Percentiles rank a stretch among this genome's conserved stretches.
Conservation (phyloP, 495 filamentous ascomycete species). For the Penicillium desertorum region DNA sequence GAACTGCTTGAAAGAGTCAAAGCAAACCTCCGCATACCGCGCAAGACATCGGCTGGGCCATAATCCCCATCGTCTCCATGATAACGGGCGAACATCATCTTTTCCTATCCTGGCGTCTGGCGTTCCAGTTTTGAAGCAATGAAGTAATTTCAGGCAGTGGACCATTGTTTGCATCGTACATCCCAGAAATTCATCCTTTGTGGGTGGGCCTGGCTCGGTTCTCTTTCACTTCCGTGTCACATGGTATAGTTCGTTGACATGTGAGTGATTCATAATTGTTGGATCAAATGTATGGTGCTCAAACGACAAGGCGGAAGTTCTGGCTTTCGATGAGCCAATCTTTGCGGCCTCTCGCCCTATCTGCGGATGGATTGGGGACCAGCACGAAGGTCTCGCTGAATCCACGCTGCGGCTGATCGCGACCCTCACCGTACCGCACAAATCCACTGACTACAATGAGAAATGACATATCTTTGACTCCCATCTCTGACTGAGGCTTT, state of each 20-base stretch:
- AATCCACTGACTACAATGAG: slow-evolving; percentile 65
- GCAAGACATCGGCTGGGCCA: slow-evolving; percentile 19
- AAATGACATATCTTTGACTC: slow-evolving; percentile 64
- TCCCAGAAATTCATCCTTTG: not conserved
- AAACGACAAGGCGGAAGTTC: slow-evolving; percentile 65
- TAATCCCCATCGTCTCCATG: slow-evolving; percentile 2
- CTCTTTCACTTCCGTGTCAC: not conserved
- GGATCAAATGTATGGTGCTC: slow-evolving; percentile 16
- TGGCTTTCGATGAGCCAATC: slow-evolving; percentile 72
- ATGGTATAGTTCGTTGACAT: not conserved
- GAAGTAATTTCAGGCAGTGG: not conserved
- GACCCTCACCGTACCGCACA: slow-evolving; percentile 59
- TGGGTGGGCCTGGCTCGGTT: not conserved
- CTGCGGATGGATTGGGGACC: slow-evolving; percentile 67
- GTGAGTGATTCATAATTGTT: not conserved
- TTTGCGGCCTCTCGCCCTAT: slow-evolving; percentile 46
- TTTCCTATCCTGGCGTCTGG: not conserved
- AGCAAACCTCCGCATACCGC: slow-evolving; percentile 66
- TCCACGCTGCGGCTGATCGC: slow-evolving; percentile 54
- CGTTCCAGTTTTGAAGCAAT: not conserved
- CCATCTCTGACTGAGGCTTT: slow-evolving; percentile 36
- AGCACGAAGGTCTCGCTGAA: slow-evolving; percentile 78
- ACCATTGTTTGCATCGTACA: not conserved
- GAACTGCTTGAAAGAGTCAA: slow-evolving; percentile 77
- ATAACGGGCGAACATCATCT: not conserved